These are phyloP conservation scores for Coemansia sp. DNA, from an alignment of 192 early-diverging fungal genomes.

Conservation along the genomic window DNA sequence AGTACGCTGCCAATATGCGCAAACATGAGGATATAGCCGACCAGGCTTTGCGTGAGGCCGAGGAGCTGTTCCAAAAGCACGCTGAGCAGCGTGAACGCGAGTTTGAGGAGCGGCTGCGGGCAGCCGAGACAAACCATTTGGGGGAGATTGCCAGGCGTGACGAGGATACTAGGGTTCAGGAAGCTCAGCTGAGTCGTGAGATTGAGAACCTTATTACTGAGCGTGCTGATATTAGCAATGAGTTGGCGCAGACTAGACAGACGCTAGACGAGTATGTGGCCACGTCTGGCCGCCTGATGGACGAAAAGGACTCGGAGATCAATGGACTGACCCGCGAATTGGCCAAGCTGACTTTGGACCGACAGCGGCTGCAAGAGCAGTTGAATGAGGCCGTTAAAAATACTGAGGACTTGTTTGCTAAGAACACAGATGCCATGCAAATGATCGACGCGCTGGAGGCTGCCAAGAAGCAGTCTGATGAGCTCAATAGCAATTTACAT, in stretches of 20 bases:
- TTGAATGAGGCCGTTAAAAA: slow-evolving; percentile 16
- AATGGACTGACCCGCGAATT: slow-evolving; percentile 37
- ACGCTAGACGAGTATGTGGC: slow-evolving; percentile 46
- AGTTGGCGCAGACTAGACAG: slow-evolving; percentile 27
- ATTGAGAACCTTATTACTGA: slow-evolving; percentile 32
- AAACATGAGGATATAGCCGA: slow-evolving; percentile 41
- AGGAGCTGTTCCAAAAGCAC: slow-evolving; percentile 36
- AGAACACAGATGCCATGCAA: slow-evolving; percentile 26
- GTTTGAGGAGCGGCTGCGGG: slow-evolving; percentile 33
- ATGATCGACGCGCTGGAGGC: slow-evolving; percentile 17
- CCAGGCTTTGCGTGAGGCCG: slow-evolving; percentile 30
- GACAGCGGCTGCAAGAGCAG: slow-evolving; percentile 35
- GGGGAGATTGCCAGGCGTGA: slow-evolving; percentile 37
- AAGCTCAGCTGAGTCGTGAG: slow-evolving; percentile 32
- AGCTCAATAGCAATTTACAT: slow-evolving; percentile 24
- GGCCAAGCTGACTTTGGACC: slow-evolving; percentile 34
- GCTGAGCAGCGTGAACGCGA: slow-evolving; percentile 36
- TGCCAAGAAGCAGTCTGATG: slow-evolving; percentile 28
- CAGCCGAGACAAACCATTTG: slow-evolving; percentile 16
- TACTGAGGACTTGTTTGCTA: slow-evolving; percentile 21
- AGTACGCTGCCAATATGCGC: slow-evolving; percentile 45
- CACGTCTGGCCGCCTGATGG: slow-evolving; percentile 26
- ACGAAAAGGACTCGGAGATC: slow-evolving; percentile 31
- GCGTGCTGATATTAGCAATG: slow-evolving; percentile 17
- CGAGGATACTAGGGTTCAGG: slow-evolving; percentile 31